Evolutionary conservation across 2,329 filamentous ascomycete genomes (phyloP), one percentile per base, ranked within the genome.

Genomic region (Onygenales sp.): DNA sequence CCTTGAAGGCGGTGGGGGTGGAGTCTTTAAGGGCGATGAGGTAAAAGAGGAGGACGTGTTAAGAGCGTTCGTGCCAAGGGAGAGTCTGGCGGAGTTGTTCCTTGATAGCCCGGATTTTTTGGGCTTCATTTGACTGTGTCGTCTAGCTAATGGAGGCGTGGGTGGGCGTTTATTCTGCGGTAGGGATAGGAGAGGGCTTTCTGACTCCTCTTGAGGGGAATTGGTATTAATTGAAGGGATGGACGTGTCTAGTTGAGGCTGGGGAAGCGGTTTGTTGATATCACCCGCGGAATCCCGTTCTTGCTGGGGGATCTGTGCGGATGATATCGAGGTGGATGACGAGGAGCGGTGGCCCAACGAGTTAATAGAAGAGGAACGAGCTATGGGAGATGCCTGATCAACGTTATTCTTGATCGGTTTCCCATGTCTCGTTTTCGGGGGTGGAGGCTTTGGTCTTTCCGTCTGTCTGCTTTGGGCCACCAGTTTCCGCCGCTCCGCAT

Each of bases 341-440:
- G 60, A 54, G 41, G 54, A 60, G 32, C 55, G 54, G 48, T 58
- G 56, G 14, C 31, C 27, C 14, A 27, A 31, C 21, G 50, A 45
- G 27, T 39, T 31, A 44, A 43, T n/a, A 32, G 49, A 17, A 3
- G 39, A 8, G 36, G 33, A 21, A 31, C 41, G 31, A 45, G 13
- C 17, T 13, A 51, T 35, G 39, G 46, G 46, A 32, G 50, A 45
- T 31, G 50, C 7, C 33, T 42, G 33, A 7, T 14, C 14, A 14
- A 31, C 8, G 11, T 31, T 35, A 58, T 67, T 64, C 59, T 77
- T 82, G 58, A 92, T 86, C 14, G 84, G 77, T 68, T 86, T 91
- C 4, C 89, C 89, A 70, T 91, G 87, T 52, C 87, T 82, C 50
- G 86, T 89, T 64, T 80, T 89, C 9, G 87, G 87, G 6, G 86